These are phyloP conservation scores for Globisporangium abappressorium DNA, from an alignment of 352 stramenopile genomes.

Conservation along the genomic window DNA sequence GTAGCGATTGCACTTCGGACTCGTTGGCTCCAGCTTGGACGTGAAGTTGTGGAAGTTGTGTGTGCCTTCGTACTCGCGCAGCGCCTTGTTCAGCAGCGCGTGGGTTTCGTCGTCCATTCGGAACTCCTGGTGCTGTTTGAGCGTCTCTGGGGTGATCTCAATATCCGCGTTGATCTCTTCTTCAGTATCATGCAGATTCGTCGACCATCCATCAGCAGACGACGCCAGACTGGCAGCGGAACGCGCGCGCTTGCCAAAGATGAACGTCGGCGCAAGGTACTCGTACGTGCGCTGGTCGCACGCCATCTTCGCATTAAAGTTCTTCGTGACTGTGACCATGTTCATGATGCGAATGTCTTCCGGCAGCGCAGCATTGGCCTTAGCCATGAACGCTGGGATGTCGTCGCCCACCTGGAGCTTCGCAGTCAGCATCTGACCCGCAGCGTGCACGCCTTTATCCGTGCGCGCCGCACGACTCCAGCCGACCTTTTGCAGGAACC, in stretches of 20 bases:
- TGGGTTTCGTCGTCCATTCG: slow-evolving; percentile 58
- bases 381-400: slow-evolving; percentile 52
- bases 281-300: slow-evolving; percentile 90
- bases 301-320: slow-evolving; percentile 89
- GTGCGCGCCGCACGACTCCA: slow-evolving; percentile 88
- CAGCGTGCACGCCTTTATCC: slow-evolving; percentile 90
- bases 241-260: slow-evolving; percentile 52
- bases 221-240: background rate
- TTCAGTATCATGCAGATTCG: slow-evolving; percentile 38
- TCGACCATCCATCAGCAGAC: slow-evolving; percentile 24
- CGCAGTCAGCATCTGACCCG: slow-evolving; percentile 77
- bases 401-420: slow-evolving; percentile 86
- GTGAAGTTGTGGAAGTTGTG: slow-evolving; percentile 98
- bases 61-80: slow-evolving; percentile 80
- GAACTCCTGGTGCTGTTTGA: slow-evolving; percentile 72
- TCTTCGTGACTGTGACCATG: slow-evolving; percentile 86
- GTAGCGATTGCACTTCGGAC: slow-evolving; percentile 85
- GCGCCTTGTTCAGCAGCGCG: slow-evolving; percentile 42
- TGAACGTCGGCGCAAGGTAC: slow-evolving; percentile 89
- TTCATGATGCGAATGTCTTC: slow-evolving; percentile 81
- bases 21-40: slow-evolving; percentile 81
- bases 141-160: slow-evolving; percentile 53
- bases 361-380: slow-evolving; percentile 74
- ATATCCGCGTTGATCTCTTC: slow-evolving; percentile 36
- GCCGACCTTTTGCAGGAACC: slow-evolving; percentile 87